phyloP scores from a whole-genome alignment of 768 basidiomycete species.

The Rhodotorula diobovata region DNA sequence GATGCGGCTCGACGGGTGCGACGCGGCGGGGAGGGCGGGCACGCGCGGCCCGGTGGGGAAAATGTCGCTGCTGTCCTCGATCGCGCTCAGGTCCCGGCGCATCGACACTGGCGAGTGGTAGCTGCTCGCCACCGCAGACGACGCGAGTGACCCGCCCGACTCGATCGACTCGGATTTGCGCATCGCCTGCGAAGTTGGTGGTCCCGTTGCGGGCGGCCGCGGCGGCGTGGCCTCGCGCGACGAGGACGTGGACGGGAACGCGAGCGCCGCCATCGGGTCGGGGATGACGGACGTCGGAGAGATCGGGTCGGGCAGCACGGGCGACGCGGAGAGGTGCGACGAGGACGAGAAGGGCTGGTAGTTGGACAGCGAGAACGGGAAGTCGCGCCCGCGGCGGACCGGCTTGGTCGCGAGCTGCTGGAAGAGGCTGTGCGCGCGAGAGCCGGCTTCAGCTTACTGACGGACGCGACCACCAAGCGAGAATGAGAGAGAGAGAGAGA shows the following conservation, averaged over 20 bases:
- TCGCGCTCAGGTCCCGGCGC: slow-evolving; percentile 6
- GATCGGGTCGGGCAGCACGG: slow-evolving; percentile 18
- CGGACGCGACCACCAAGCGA: too few species aligned
- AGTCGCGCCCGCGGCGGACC: slow-evolving; percentile 1
- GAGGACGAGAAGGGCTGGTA: slow-evolving; percentile 13
- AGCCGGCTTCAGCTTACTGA: background rate
- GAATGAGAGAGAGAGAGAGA: background rate
- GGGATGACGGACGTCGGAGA: slow-evolving; percentile 19
- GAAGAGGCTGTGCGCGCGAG: slow-evolving; percentile 1
- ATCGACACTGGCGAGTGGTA: slow-evolving; percentile 28
- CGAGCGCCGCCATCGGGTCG: slow-evolving; percentile 16
- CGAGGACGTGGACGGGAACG: background rate
- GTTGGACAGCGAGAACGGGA: slow-evolving; percentile 16
- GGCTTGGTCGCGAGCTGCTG: slow-evolving; percentile 5
- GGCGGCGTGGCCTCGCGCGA: background rate
- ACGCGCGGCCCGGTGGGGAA: slow-evolving; percentile 10
- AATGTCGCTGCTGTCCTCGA: background rate
- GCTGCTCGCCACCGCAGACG: slow-evolving; percentile 8
- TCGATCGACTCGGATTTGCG: slow-evolving; percentile 18
- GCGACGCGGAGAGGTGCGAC: slow-evolving; percentile 3
- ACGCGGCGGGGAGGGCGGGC: slow-evolving; percentile 3
- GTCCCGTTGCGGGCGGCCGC: background rate
- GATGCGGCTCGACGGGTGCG: slow-evolving; percentile 18
- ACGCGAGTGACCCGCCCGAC: slow-evolving; percentile 10
- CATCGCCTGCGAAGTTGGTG: slow-evolving; percentile 5